These are phyloP conservation scores for Arachis stenosperma DNA, from an alignment of 306 rosid species.

Conservation along the genomic window DNA sequence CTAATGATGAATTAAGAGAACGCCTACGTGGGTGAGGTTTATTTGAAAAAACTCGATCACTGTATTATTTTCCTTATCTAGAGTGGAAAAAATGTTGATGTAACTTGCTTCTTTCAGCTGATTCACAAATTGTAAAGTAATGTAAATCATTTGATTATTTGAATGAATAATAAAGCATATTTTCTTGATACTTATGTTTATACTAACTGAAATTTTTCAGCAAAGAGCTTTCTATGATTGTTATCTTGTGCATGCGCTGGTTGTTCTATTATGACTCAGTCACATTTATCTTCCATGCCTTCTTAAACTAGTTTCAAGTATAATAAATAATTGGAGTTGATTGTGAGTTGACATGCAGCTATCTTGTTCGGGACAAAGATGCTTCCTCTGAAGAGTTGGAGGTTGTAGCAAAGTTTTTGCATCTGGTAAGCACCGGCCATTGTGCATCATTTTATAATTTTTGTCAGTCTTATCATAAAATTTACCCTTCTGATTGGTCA, in stretches of 20 bases:
- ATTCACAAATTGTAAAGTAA: no score
- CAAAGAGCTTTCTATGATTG: conserved; percentile 22
- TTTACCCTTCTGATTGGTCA: conserved; percentile 13
- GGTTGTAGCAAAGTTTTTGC: conserved; percentile 65
- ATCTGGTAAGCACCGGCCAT: conserved; percentile 69
- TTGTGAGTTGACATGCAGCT: conserved; percentile 60
- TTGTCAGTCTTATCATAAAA: conserved; percentile 4
- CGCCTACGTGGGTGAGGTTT: conserved; percentile 77
- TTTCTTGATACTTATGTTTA: conserved; percentile 26
- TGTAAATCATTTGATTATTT: not conserved
- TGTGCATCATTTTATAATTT: conserved; percentile 27
- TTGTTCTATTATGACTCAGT: conserved; percentile 5
- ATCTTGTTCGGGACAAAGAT: conserved; percentile 63
- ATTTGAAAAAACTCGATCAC: not conserved
- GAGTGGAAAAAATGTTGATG: not conserved
- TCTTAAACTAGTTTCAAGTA: conserved; percentile 19
- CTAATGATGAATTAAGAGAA: conserved; percentile 77
- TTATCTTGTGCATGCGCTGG: conserved; percentile 15
- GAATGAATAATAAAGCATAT: conserved; percentile 20
- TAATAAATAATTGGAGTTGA: conserved; percentile 34
- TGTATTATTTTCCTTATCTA: not conserved
- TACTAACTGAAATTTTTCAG: conserved; percentile 11
- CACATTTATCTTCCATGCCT: conserved; percentile 12
- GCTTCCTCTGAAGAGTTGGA: conserved; percentile 57
- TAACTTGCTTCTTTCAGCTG: no score